These are phyloP conservation scores for Trichoderma sp. DNA, from an alignment of 2,329 filamentous ascomycete species.

Conservation along the genomic window DNA sequence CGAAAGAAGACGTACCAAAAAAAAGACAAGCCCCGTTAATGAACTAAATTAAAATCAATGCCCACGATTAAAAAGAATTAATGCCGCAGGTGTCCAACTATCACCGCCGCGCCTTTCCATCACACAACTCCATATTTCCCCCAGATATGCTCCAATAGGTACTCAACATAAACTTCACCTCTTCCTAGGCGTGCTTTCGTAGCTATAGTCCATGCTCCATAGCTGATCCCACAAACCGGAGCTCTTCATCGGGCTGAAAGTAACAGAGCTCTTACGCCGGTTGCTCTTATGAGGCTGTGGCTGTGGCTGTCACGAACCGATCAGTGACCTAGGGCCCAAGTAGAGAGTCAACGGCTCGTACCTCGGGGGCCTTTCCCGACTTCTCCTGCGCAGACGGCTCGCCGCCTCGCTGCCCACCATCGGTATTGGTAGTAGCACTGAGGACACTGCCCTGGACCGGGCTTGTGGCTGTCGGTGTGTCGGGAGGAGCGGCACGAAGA, in stretches of 20 bases:
- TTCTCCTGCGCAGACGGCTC: slow-evolving; percentile 30
- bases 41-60: neutral
- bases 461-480: slow-evolving; percentile 43
- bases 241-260: slow-evolving; percentile 45
- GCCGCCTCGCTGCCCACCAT: slow-evolving; percentile 29
- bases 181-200: slow-evolving; percentile 45
- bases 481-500: slow-evolving; percentile 50
- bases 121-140: neutral
- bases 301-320: slow-evolving; percentile 23
- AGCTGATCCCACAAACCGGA: slow-evolving; percentile 63
- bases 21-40: neutral
- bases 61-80: neutral
- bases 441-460: slow-evolving; percentile 41
- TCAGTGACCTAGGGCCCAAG: slow-evolving; percentile 48
- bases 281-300: slow-evolving; percentile 31
- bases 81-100: neutral
- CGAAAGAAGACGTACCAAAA: neutral
- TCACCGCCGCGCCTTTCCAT: neutral
- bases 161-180: neutral
- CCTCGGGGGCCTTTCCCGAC: slow-evolving; percentile 45
- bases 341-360: slow-evolving; percentile 56
- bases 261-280: slow-evolving; percentile 43
- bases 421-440: slow-evolving; percentile 27
- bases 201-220: slow-evolving; percentile 61
- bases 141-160: neutral